Percentiles rank a stretch among this genome's conserved stretches.
Conservation (phyloP, 2,329 filamentous ascomycete species). For the Mollisiaceae sp. region DNA sequence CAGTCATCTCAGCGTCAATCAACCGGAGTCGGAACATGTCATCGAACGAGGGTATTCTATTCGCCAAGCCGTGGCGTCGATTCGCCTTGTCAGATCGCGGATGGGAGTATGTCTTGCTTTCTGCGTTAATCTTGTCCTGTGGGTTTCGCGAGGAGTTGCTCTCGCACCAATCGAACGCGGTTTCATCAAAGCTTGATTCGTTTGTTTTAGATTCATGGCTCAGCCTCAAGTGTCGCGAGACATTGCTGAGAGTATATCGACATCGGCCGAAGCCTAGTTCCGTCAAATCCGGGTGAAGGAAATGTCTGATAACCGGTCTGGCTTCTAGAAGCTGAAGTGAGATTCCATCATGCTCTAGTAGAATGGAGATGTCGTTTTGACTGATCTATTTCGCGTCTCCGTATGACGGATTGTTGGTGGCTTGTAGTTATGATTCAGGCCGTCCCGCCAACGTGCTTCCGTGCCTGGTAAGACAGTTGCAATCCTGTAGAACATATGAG, state of each 20-base stretch:
- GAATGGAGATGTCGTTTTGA: not conserved
- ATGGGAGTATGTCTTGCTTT: not conserved
- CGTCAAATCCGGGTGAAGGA: not conserved
- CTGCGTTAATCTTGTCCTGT: not conserved
- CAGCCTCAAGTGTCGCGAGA: conserved; percentile 1
- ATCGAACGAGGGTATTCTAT: not conserved
- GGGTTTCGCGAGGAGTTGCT: not conserved
- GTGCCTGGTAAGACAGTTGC: not conserved
- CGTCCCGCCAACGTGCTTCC: not conserved
- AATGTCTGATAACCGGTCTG: not conserved
- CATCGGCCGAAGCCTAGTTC: not conserved
- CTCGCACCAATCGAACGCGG: not conserved
- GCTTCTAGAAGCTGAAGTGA: not conserved
- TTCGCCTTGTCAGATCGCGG: not conserved
- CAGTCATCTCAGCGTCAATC: not conserved
- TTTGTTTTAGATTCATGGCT: conserved; percentile 1
- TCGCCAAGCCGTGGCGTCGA: not conserved
- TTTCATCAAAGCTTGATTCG: not conserved
- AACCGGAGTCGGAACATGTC: conserved; percentile 5
- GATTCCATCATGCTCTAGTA: not conserved
- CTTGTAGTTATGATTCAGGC: not conserved
- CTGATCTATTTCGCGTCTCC: not conserved
- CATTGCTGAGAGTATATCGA: not conserved
- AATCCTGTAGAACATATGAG: not conserved
- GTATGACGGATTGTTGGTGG: not conserved